Evolutionary conservation across 805 yeast genomes (phyloP), one percentile per base, ranked within the genome.

Genomic region (Wickerhamomyces mucosus): DNA sequence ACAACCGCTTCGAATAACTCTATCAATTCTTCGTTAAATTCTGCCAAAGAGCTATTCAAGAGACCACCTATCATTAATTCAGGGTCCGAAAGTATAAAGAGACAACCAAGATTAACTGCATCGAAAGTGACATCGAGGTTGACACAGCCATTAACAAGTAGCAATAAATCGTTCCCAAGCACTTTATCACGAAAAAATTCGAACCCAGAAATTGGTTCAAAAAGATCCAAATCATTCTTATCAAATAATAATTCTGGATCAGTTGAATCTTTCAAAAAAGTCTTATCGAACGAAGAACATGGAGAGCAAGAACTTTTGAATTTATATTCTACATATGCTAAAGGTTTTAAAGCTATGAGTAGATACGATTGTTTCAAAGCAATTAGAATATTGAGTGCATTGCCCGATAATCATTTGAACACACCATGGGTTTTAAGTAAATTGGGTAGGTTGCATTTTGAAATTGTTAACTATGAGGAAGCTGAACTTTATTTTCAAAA

Each of bases 351-450:
- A 43, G 67, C 78, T 14, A 67, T 73, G 63, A 57, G 68, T 39
- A 62, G 67, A 26, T 88, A 70, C 53, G 92, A 88, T 47, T 82
- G 94, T 42, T 75, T 73, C 48, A 75, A 78, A 45, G 94, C 96
- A 0, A 72, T 88, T 8, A 58, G 89, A 34, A 58, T 74, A 3
- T 60, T 89, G 19, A 74, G 72, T 33, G 55, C 73, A 16, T 60
- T 92, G 15, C 83, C 94, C 1, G 68, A 65, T 30, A 46, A 62
- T 29, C 82, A 78, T 53, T 61, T 68, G 36, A 61, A 73, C 33
- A 69, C 95, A 15, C 92, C 96, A 0, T 86, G 92, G 83, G 94
- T 86, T 10, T 65, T 84, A 29, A 71, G 86, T 15, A 77, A 78
- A 42, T 53, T 81, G 16, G 98, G 95, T 1, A 63, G 86, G 40